Conservation (phyloP, 139 green algal genomes). For the Gonium pectorale region DNA sequence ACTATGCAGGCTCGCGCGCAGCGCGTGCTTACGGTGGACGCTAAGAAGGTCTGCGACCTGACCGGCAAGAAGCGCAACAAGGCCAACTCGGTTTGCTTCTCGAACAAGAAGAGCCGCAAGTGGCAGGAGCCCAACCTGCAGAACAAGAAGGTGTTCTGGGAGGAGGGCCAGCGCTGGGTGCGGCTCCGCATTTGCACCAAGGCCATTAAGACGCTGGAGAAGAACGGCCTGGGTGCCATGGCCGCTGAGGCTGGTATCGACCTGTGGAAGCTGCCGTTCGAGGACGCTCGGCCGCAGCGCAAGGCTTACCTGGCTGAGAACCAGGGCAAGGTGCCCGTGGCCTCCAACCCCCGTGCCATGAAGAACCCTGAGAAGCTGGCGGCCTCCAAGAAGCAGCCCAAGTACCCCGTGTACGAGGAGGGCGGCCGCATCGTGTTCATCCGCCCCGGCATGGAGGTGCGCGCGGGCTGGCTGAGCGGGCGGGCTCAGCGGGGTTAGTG, state of each 20-base stretch:
- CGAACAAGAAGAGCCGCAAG: constrained; percentile 97
- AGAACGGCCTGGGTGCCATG: constrained; percentile 91
- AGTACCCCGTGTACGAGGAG: constrained; percentile 71
- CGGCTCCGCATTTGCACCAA: constrained; percentile 83
- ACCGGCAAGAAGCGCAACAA: constrained; percentile 98
- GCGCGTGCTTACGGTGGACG: constrained; percentile 37
- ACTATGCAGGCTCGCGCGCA: constrained; percentile 4
- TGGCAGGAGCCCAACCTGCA: constrained; percentile 96
- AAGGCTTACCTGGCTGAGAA: constrained; percentile 74
- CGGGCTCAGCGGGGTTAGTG: too few species aligned
- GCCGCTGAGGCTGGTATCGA: constrained; percentile 92
- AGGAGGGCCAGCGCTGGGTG: constrained; percentile 82
- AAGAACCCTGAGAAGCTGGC: constrained; percentile 93
- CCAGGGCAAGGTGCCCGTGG: constrained; percentile 57
- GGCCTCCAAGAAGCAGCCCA: constrained; percentile 75
- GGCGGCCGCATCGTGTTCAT: constrained; percentile 72
- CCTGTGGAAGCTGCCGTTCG: constrained; percentile 90
- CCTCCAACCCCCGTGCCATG: constrained; percentile 74
- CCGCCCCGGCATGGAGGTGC: constrained; percentile 60
- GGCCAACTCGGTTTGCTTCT: constrained; percentile 96
- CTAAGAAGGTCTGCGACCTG: constrained; percentile 82
- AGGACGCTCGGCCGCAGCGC: constrained; percentile 75
- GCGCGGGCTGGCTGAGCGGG: neutral
- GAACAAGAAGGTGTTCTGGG: constrained; percentile 87
- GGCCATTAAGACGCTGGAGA: constrained; percentile 85